phyloP scores from a whole-genome alignment of 2,329 filamentous ascomycete genomes.

The Epichloe festucae region DNA sequence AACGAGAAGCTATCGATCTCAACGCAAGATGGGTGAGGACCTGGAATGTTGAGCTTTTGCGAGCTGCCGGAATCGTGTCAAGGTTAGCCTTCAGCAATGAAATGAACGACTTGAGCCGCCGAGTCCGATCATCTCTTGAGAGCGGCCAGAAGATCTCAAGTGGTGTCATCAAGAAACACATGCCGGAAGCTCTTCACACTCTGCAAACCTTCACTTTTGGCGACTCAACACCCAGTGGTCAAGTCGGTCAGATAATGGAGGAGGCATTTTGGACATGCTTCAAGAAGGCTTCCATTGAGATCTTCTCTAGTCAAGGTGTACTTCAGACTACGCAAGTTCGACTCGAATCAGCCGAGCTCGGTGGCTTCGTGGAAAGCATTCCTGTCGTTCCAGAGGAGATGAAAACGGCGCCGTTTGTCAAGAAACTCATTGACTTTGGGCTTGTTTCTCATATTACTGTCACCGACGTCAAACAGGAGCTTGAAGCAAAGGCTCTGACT shows the following conservation, averaged over 20 bases:
- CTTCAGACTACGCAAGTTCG: constrained; percentile 75
- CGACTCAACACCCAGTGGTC: constrained; percentile 77
- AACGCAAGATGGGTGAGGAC: constrained; percentile 89
- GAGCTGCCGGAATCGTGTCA: constrained; percentile 80
- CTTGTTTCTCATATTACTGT: constrained; percentile 81
- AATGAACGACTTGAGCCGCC: constrained; percentile 61
- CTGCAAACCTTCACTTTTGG: constrained; percentile 78
- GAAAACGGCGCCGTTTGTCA: constrained; percentile 60
- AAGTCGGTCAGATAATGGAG: constrained; percentile 78
- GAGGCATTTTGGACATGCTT: constrained; percentile 94
- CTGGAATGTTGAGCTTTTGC: constrained; percentile 91
- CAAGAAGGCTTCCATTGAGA: constrained; percentile 67
- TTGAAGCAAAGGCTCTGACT: constrained; percentile 69
- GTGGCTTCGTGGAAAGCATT: constrained; percentile 73
- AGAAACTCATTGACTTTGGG: constrained; percentile 69
- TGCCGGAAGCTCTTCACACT: constrained; percentile 70
- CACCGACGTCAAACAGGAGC: constrained; percentile 69
- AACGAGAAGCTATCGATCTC: constrained; percentile 90
- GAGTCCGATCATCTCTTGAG: constrained; percentile 35
- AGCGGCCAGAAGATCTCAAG: constrained; percentile 42
- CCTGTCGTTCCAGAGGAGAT: constrained; percentile 72
- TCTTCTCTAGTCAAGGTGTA: constrained; percentile 79
- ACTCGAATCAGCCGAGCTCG: constrained; percentile 52
- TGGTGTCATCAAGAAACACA: constrained; percentile 51
- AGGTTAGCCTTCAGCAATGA: constrained; percentile 79